Base-by-base conservation (phyloP, 164 flowering plant species). In the Brasenia schreberi region DNA sequence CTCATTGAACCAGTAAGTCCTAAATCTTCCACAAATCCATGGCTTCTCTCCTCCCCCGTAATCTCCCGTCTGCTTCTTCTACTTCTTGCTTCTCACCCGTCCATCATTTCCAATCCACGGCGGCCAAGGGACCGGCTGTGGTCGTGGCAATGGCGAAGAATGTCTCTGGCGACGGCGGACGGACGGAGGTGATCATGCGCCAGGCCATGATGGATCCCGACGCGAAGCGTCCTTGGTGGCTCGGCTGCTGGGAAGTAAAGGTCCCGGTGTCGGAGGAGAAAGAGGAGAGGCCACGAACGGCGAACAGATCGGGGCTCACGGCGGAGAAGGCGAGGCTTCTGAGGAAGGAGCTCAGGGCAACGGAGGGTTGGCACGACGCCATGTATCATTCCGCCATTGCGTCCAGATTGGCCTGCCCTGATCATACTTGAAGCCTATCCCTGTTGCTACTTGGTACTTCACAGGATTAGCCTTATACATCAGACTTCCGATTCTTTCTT, bases 331-430 rank as follows among this genome's bases (percentile, higher is more conserved):
- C 65, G 27, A 62, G 61, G 65, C 65, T 62, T 2, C 45, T 68
- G 60, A 45, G 65, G 65, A 68, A 68, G 65, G 66, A 68, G 45
- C 65, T 68, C 19, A 43, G 65, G 17, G 65, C 66, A 19, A 68
- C 61, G 45, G 65, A 68, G 65, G 18, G 19, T 59, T 68, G 70
- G 70, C 65, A 27, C 23, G 70, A 68, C 19, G 33, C 10, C 33
- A 68, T 62, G 70, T 68, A 68, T 53, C 65, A 62, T 27, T 68
- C 70, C 44, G 66, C 65, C 61, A 63, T 68, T 27, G 70, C 70
- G 19, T 19, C 70, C 5, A 42, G 70, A 14, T 49, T 68, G 43
- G 70, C 70, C 33, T 68, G 59, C 2, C 65, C 70, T 11, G 70
- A 68, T 63, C 65, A 68, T 49, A 9, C 56, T 9, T 49, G 56